These are phyloP conservation scores for Saitoella complicata DNA, from an alignment of 805 yeast species.

Conservation along the genomic window DNA sequence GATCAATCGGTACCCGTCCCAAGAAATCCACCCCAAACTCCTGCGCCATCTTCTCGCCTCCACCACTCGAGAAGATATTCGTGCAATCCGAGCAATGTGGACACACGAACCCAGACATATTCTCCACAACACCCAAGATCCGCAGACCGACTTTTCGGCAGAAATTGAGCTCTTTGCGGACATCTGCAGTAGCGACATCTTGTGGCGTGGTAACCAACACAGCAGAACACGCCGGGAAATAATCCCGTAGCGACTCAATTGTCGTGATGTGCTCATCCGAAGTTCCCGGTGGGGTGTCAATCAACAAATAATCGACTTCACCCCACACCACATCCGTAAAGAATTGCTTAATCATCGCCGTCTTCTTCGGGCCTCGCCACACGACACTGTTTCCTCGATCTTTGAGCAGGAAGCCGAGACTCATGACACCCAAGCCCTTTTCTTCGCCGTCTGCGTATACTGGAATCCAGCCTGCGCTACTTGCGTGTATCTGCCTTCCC, in stretches of 20 bases:
- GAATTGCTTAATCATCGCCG: constrained; percentile 94
- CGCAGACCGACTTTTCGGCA: constrained; percentile 71
- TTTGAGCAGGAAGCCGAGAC: constrained; percentile 71
- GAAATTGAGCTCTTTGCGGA: constrained; percentile 80
- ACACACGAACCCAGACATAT: constrained; percentile 93
- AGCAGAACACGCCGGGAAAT: constrained; percentile 72
- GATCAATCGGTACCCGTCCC: constrained; percentile 88
- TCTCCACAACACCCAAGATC: constrained; percentile 77
- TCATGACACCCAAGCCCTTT: constrained; percentile 48
- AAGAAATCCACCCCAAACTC: constrained; percentile 48
- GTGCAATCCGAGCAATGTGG: constrained; percentile 82
- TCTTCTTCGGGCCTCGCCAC: constrained; percentile 98
- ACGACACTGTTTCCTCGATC: constrained; percentile 83
- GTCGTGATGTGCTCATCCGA: constrained; percentile 95
- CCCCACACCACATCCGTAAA: constrained; percentile 88
- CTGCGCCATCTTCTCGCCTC: constrained; percentile 61
- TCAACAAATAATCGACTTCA: constrained; percentile 51
- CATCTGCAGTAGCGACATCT: constrained; percentile 83
- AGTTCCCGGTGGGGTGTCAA: constrained; percentile 98
- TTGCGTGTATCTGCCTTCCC: constrained; percentile 59
- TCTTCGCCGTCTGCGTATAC: constrained; percentile 33
- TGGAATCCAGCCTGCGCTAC: constrained; percentile 82
- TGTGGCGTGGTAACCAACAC: constrained; percentile 95
- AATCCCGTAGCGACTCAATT: constrained; percentile 64
- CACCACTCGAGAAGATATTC: constrained; percentile 83